Conservation (phyloP, 768 basidiomycete genomes). For the Lentinula aciculospora region DNA sequence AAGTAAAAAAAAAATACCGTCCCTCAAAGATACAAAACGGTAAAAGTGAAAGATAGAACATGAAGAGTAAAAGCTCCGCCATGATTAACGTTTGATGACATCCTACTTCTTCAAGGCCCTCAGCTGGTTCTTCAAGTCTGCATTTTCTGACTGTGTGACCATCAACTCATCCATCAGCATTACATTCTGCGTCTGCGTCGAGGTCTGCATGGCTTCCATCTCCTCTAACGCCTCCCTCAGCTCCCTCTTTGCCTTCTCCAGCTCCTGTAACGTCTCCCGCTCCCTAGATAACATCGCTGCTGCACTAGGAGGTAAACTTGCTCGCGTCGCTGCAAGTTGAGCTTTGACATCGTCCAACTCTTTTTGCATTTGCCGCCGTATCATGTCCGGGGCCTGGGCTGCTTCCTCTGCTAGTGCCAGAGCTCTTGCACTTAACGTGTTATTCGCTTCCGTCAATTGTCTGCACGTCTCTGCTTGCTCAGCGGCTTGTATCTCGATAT, state of each 20-base stretch:
- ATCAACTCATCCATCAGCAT: conserved; percentile 88
- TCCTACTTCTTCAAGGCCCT: conserved; percentile 48
- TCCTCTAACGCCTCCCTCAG: conserved; percentile 56
- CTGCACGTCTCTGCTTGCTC: conserved; percentile 71
- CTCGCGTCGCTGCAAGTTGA: conserved; percentile 10
- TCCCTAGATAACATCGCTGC: neutral
- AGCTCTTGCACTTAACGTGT: conserved; percentile 65
- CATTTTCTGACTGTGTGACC: conserved; percentile 75
- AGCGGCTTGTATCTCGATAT: conserved; percentile 61
- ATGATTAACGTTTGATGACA: neutral
- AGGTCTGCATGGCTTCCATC: conserved; percentile 56
- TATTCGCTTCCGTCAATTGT: conserved; percentile 77
- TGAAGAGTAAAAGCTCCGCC: too few relatives aligned
- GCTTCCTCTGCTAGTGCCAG: conserved; percentile 69
- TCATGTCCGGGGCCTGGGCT: conserved; percentile 47
- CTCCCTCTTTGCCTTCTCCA: conserved; percentile 50
- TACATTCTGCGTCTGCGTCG: conserved; percentile 78
- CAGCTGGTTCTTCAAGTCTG: conserved; percentile 62
- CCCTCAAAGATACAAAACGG: too few relatives aligned
- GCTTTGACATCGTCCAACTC: conserved; percentile 59
- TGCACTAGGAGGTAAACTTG: neutral
- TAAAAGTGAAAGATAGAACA: too few relatives aligned
- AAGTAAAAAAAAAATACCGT: too few relatives aligned
- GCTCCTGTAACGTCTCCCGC: conserved; percentile 44
- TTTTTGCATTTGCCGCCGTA: conserved; percentile 57